Evolutionary conservation across 2,329 filamentous ascomycete genomes (phyloP).

Genomic region (Teratosphaeria zuluensis): DNA sequence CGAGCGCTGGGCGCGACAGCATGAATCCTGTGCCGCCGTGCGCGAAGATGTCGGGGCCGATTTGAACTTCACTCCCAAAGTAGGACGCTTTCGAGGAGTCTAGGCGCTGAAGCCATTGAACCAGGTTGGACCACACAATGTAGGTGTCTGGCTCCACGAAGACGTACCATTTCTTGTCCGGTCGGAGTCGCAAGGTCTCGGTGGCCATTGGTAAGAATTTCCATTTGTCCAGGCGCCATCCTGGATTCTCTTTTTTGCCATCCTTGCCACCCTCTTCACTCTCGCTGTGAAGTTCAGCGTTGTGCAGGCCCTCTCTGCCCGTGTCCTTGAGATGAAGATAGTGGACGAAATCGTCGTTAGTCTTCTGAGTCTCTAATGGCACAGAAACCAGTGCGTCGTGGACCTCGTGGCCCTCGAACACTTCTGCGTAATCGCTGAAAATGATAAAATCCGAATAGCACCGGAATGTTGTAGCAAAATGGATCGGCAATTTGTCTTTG

Average conservation of each 20-base stretch:
- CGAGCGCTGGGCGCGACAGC: slow-evolving; percentile 32
- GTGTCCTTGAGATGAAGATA: slow-evolving; percentile 27
- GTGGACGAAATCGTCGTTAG: slow-evolving; percentile 26
- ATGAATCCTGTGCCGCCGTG: slow-evolving; percentile 36
- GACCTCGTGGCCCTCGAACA: slow-evolving; percentile 35
- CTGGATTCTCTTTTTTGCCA: slow-evolving; percentile 22
- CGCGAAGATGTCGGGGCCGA: slow-evolving; percentile 30
- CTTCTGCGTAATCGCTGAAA: slow-evolving; percentile 49
- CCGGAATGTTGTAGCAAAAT: slow-evolving; percentile 44
- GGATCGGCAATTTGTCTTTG: slow-evolving; percentile 45
- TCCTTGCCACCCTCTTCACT: slow-evolving; percentile 11
- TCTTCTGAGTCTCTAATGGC: slow-evolving; percentile 18
- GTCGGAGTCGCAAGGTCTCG: slow-evolving; percentile 25
- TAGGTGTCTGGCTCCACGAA: slow-evolving; percentile 53
- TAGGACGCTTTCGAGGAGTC: slow-evolving; percentile 42
- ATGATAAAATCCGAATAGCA: slow-evolving; percentile 48
- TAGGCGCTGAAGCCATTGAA: slow-evolving; percentile 44
- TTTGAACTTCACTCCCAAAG: slow-evolving; percentile 45
- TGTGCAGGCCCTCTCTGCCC: slow-evolving; percentile 22
- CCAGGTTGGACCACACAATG: slow-evolving; percentile 43
- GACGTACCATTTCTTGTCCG: slow-evolving; percentile 47
- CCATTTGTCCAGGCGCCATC: slow-evolving; percentile 36
- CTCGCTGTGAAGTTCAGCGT: slow-evolving; percentile 18
- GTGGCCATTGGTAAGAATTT: slow-evolving; percentile 46
- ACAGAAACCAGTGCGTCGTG: slow-evolving; percentile 28